Conservation (phyloP, 2,329 filamentous ascomycete genomes). For the Cyclaneusma minus region DNA sequence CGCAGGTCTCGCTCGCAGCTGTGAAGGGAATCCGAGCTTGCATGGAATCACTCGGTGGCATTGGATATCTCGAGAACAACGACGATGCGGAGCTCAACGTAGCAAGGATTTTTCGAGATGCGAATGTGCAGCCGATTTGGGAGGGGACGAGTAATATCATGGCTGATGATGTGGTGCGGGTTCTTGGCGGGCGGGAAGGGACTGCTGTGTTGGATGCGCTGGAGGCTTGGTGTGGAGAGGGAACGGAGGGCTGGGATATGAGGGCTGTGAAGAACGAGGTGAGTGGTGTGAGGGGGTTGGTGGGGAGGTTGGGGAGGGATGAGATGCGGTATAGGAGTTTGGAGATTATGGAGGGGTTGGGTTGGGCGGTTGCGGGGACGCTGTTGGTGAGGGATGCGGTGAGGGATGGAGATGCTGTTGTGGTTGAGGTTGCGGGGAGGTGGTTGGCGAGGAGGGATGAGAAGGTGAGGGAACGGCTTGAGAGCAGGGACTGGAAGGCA, state of each 20-base stretch:
- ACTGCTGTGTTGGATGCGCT: constrained; percentile 25
- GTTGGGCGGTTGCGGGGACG: constrained; percentile 17
- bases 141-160: constrained; percentile 62
- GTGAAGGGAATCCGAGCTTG: constrained; percentile 35
- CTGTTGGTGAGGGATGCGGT: constrained; percentile 19
- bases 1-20: constrained; percentile 33
- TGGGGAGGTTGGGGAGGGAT: constrained; percentile 6
- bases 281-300: constrained; percentile 5
- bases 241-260: constrained; percentile 1
- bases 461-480: too few species aligned
- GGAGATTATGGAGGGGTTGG: constrained; percentile 18
- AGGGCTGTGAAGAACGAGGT: too few species aligned
- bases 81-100: constrained; percentile 51
- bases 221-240: constrained; percentile 22
- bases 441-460: constrained; percentile 12
- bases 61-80: constrained; percentile 48
- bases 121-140: constrained; percentile 49
- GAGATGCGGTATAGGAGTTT: constrained; percentile 8
- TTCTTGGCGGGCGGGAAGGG: constrained; percentile 22
- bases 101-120: constrained; percentile 49
- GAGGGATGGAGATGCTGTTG: constrained; percentile 17
- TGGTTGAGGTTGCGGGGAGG: constrained; percentile 14
- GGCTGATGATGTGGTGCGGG: constrained; percentile 35
- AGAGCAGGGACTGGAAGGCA: too few species aligned
- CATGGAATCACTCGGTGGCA: constrained; percentile 50